Evolutionary conservation across 441 rosid species (phyloP), one percentile per base, ranked within the genome.

Genomic region (Mallotus repandus): DNA sequence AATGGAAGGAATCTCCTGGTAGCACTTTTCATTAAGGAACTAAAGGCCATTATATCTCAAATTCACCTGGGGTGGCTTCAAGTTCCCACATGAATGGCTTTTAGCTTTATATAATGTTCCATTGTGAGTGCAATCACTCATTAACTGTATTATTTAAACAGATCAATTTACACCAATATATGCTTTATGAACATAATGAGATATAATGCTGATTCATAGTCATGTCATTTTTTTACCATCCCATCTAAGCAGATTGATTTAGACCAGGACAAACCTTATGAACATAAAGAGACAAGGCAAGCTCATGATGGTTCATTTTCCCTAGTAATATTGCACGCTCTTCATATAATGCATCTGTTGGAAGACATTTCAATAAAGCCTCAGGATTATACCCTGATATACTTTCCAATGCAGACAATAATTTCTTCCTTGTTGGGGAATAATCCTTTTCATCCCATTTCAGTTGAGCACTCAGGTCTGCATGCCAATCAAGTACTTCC

Each of bases 261-360:
- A 56, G n/a, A 16, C 68, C 19, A 62, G 62, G 73, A 41, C 58
- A 63, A 91, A 93, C 98, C 99, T 92, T 96, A 69, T 94, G 98
- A 79, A 96, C 95, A 69, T 92, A 96, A 41, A 96, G 87, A 13
- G 98, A 92, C 71, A 94, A 83, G 50, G 98, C 99, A 64, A 96
- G 98, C 86, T 96, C 98, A 74, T 96, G 98, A 66, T 91, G 98
- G 79, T 94, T 94, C 93, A 96, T 91, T 86, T 92, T 94, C 12
- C 99, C 98, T 85, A 94, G 76, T 79, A 96, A 82, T 79, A 89
- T 80, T 9, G 98, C 98, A 50, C 98, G 94, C 81, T 96, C 99
- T 96, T 96, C 99, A 81, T 72, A 94, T 61, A 96, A 86, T 58
- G 96, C 94, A 83, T 92, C 96, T 69, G 86, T 68, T 71, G 99